Evolutionary conservation across 2,329 filamentous ascomycete genomes (phyloP).

Genomic region (Xylariales sp.): DNA sequence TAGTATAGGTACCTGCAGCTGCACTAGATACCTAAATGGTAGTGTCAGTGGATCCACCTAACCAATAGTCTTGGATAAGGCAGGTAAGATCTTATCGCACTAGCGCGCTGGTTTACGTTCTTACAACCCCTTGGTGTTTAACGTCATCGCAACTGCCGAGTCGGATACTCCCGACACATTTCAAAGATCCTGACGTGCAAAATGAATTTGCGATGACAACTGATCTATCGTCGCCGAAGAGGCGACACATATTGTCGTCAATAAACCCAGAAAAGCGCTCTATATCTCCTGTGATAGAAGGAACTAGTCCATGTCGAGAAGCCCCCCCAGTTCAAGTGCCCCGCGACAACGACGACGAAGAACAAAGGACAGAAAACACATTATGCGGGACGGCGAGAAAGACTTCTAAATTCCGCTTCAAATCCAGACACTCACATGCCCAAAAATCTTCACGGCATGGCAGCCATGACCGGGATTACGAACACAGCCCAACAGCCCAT

Average conservation of each 20-base stretch:
- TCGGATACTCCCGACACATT: background rate
- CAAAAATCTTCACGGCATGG: constrained; percentile 42
- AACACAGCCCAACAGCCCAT: constrained; percentile 21
- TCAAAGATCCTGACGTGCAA: constrained; percentile 25
- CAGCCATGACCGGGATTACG: constrained; percentile 34
- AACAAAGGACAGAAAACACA: constrained; percentile 21
- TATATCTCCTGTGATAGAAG: constrained; percentile 37
- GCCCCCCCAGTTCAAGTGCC: constrained; percentile 33
- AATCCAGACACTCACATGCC: constrained; percentile 51
- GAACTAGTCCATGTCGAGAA: constrained; percentile 22
- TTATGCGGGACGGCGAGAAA: constrained; percentile 38
- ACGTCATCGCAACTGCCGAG: constrained; percentile 33
- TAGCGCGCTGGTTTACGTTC: background rate
- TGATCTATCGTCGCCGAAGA: constrained; percentile 47
- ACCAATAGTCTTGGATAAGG: constrained; percentile 35
- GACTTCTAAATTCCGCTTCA: constrained; percentile 57
- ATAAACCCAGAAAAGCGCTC: constrained; percentile 47
- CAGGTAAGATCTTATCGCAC: constrained; percentile 13
- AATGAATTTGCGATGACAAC: constrained; percentile 47
- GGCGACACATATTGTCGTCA: constrained; percentile 51
- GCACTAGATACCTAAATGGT: no score
- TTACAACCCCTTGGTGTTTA: constrained; percentile 16
- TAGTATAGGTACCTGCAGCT: no score
- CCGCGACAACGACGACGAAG: constrained; percentile 37
- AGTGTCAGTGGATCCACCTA: background rate